phyloP scores from a whole-genome alignment of 75 land plant genomes.

The Pinus taeda region DNA sequence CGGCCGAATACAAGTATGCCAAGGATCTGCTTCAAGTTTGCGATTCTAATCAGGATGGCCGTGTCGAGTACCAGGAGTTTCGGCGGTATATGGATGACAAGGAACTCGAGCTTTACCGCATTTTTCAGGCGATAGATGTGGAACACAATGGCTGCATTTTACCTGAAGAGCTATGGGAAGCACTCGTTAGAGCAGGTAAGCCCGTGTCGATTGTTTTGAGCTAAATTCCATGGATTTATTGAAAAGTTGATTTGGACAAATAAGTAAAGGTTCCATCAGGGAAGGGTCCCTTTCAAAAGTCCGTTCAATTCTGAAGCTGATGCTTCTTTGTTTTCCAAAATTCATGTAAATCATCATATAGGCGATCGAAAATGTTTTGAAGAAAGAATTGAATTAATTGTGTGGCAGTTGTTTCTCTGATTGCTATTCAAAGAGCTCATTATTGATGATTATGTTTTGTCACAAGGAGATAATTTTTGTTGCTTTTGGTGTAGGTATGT shows the following conservation, averaged over 20 bases:
- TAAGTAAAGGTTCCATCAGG: too few relatives aligned
- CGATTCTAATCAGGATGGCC: constrained; percentile 82
- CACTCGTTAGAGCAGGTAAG: constrained; percentile 73
- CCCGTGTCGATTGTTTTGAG: too few relatives aligned
- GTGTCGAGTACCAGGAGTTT: constrained; percentile 76
- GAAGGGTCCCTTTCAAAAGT: too few relatives aligned
- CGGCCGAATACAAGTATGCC: constrained; percentile 83
- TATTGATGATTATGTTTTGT: neutral
- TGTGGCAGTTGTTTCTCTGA: neutral
- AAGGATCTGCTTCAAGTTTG: constrained; percentile 75
- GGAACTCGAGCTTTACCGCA: constrained; percentile 81
- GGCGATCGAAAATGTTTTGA: neutral
- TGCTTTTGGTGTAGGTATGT: too few relatives aligned
- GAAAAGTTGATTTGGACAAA: too few relatives aligned
- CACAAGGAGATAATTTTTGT: too few relatives aligned
- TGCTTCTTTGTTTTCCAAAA: neutral
- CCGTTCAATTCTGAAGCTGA: neutral
- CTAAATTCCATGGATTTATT: too few relatives aligned
- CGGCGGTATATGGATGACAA: constrained; percentile 79
- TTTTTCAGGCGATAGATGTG: constrained; percentile 85
- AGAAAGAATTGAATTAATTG: neutral
- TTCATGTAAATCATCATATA: neutral
- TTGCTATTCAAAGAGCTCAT: neutral
- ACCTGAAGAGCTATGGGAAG: constrained; percentile 88
- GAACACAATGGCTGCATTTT: constrained; percentile 82